Conservation (phyloP, 805 yeast species). For the Candida krabiensis region DNA sequence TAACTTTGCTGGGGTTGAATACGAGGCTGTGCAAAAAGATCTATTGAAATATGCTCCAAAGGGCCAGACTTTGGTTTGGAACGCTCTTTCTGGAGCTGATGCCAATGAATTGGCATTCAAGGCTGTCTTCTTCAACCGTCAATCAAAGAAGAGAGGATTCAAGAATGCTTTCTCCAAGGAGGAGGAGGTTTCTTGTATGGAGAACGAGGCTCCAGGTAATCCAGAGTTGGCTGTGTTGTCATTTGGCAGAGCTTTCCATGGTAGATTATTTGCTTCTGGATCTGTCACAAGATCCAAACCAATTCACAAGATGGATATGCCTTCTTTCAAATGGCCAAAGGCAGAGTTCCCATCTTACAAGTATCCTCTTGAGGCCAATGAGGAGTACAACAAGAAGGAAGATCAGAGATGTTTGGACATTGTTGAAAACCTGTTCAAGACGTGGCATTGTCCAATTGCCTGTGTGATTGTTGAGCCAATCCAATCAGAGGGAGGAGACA, state of each 20-base stretch:
- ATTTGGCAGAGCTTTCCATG: constrained; percentile 89
- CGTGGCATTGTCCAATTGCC: constrained; percentile 78
- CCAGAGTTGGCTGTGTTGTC: constrained; percentile 85
- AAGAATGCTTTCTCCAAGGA: constrained; percentile 58
- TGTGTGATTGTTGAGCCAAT: constrained; percentile 90
- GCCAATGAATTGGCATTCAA: constrained; percentile 89
- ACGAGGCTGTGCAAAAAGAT: constrained; percentile 50
- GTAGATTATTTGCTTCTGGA: constrained; percentile 88
- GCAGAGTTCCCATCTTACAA: constrained; percentile 81
- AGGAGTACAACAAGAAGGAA: constrained; percentile 69
- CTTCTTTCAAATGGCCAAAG: constrained; percentile 95
- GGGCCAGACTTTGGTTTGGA: constrained; percentile 75
- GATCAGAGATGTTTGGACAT: constrained; percentile 78
- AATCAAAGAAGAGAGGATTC: constrained; percentile 65
- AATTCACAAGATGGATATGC: constrained; percentile 88
- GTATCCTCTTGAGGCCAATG: constrained; percentile 85
- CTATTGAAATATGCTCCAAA: constrained; percentile 75
- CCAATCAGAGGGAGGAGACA: constrained; percentile 91
- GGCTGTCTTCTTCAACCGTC: constrained; percentile 84
- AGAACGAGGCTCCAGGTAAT: constrained; percentile 82
- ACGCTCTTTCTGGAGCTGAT: constrained; percentile 81
- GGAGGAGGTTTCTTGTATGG: constrained; percentile 75
- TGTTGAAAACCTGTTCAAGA: constrained; percentile 67
- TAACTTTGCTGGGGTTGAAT: constrained; percentile 72
- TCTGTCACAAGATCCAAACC: constrained; percentile 94